Evolutionary conservation across 1,284 basidiomycete genomes (phyloP), one percentile per base, ranked within the genome.

Genomic region (Tilletia caries): DNA sequence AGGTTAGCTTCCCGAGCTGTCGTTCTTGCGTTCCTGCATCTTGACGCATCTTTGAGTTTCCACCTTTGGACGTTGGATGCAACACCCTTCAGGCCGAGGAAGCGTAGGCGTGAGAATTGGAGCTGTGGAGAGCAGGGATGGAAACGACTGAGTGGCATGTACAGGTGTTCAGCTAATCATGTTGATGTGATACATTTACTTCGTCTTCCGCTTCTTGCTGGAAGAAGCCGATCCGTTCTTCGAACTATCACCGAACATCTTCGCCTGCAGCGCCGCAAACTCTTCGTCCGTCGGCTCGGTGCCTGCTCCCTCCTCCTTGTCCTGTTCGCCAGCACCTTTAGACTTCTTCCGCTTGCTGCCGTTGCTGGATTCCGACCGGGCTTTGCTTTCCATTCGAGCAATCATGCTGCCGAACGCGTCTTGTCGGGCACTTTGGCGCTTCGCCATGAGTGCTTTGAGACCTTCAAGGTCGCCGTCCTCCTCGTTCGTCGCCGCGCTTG

Each of bases 371-470:
- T 79, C 75, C 54, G 69, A 70, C 3, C 74, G 72, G n/a, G 72
- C 72, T 65, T 77, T 74, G 1, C 72, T 73, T 68, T 81, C 78
- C 27, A 81, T 50, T 41, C 71, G 76, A 48, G 73, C 70, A 33
- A 80, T 75, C 76, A 80, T 78, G 64, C 74, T 74, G 62, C 78
- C 79, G 43, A 80, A 78, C 23, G 73, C 72, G 0, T 70, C 68
- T 10, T 70, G 72, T 3, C 77, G 68, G 65, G 78, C 73, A 29
- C 67, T 64, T 15, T 75, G 69, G 50, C 79, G 78, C 18, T 72
- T 69, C 48, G 70, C 75, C 67, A 80, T 78, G 29, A 77, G 72
- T 1, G 73, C 75, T 1, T 71, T 70, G 2, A 80, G 68, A 0
- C 71, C 77, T 0, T 71, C 74, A 18, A 80, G 69, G 29, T 75